Evolutionary conservation across 2,329 filamentous ascomycete genomes (phyloP), one percentile per base, ranked within the genome.

Genomic region (Alternaria infectoria): DNA sequence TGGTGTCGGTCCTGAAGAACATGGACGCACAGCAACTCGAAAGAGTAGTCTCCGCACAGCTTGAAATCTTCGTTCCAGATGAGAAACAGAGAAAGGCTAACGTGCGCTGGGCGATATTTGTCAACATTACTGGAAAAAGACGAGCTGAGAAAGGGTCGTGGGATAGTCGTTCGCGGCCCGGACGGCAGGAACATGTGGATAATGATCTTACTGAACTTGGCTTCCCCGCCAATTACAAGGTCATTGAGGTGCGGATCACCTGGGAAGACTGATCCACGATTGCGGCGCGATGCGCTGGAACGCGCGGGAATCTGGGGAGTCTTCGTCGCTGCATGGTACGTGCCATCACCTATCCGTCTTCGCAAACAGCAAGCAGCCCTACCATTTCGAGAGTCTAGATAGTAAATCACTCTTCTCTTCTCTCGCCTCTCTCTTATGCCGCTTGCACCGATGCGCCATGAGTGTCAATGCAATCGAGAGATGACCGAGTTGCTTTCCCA

Each of bases 91-190:
- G n/a, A 40, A 3, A 40, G n/a, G 36, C 36, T 5, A 11, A 40
- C 15, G 6, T 40, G 36, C 4, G 2, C 3, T 0, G 0, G n/a
- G 36, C 36, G 0, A 3, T 40, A 11, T 40, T 40, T 3, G 36
- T 40, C 36, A 40, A 40, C 2, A 40, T 40, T 40, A 40, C 36
- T 40, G 36, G 4, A 6, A 40, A 40, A 6, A 1, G 9, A 3
- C 36, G 9, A 40, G 2, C 36, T 40, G 2, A 40, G 36, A 0
- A 40, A 5, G 9, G 5, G 3, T 40, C 36, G 2, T 40, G 36
- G 36, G 6, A 40, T 17, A 11, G 36, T 40, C n/a, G 36, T 40
- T 40, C 1, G 36, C n/a, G 9, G 9, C 3, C 36, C 5, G 1
- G n/a, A 17, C 36, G 36, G 36, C 36, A 40, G 36, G 36, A 17